A percentile compares a stretch with the other conserved stretches of the same genome.
These are phyloP conservation scores for Aspergillus sclerotialis DNA, from an alignment of 2,329 filamentous ascomycete genomes.

Conservation along the genomic window DNA sequence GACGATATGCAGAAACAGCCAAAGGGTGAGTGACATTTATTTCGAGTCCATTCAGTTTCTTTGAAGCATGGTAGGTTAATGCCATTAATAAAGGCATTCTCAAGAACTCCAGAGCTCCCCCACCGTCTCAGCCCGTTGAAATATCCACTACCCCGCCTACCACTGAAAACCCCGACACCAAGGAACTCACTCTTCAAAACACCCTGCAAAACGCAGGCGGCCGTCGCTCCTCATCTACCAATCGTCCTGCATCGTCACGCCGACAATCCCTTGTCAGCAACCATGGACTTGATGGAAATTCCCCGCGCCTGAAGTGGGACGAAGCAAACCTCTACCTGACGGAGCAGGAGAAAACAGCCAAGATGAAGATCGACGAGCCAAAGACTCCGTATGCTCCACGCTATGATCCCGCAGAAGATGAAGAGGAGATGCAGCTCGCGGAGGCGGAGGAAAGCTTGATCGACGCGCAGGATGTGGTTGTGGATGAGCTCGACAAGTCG, in stretches of 20 bases:
- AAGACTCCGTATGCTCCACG: conserved; percentile 94
- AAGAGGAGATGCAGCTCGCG: conserved; percentile 51
- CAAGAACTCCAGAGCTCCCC: conserved; percentile 64
- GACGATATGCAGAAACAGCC: conserved; percentile 32
- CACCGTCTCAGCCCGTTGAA: conserved; percentile 41
- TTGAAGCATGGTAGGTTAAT: too few species aligned
- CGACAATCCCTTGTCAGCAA: conserved; percentile 57
- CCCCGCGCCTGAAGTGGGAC: conserved; percentile 89
- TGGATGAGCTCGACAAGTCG: conserved; percentile 58
- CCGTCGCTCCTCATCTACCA: conserved; percentile 71
- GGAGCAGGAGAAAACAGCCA: conserved; percentile 88
- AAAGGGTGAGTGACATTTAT: conserved; percentile 28
- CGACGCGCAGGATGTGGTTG: conserved; percentile 64
- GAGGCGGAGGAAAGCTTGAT: conserved; percentile 37
- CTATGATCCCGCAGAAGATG: conserved; percentile 84
- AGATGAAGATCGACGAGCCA: conserved; percentile 98
- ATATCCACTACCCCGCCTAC: conserved; percentile 30
- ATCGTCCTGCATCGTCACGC: conserved; percentile 59
- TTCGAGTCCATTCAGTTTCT: not conserved
- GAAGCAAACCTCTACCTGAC: conserved; percentile 96
- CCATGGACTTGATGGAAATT: conserved; percentile 50
- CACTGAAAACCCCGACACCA: conserved; percentile 50
- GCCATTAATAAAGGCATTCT: conserved; percentile 70
- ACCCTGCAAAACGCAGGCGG: conserved; percentile 90
- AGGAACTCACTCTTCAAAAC: conserved; percentile 89